Base-by-base conservation (phyloP, 805 yeast genomes). In the Pichia thaimueangensis region DNA sequence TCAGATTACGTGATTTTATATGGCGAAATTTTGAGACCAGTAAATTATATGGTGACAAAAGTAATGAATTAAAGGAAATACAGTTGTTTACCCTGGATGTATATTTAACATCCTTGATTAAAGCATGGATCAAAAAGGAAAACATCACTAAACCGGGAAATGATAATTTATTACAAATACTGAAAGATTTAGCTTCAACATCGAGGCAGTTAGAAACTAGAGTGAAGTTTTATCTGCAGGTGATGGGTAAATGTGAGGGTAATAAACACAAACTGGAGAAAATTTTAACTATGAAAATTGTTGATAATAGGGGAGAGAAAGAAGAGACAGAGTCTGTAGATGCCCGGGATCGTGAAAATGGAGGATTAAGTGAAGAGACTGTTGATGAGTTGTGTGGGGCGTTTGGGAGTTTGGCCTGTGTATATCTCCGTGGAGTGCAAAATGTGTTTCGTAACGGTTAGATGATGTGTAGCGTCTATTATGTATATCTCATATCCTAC, bases 391-490 rank as follows among this genome's bases (percentile, higher is more conserved):
- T 37, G 16, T 42, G 41, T 27, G 13, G 3, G 5, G 38, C 27
- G 8, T 29, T 42, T 17, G 45, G 42, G 2, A 33, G 30, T 20
- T 29, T 42, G 16, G 41, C 45, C 2, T 27, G 39, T 34, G 25
- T 42, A 4, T 42, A 42, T 21, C 27, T 42, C 10, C 38, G 45
- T 12, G 29, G 21, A 7, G 41, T 42, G 12, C 38, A 35, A 5
- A 16, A 27, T 24, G 31, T 42, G 2, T 35, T 35, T n/a, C 23
- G 38, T 2, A 27, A 24, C 6, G 23, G 45, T 3, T 21, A 22
- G 28, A 9, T n/a, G 19, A n/a, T 13, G 13, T 28, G 30, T 28
- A 13, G n/a, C 20, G n/a, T n/a, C n/a, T n/a, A n/a, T n/a, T n/a
- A n/a, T n/a, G n/a, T n/a, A n/a, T n/a, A n/a, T n/a, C n/a, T n/a